Conservation (phyloP, 2,329 filamentous ascomycete genomes). For the Fusarium sp. region DNA sequence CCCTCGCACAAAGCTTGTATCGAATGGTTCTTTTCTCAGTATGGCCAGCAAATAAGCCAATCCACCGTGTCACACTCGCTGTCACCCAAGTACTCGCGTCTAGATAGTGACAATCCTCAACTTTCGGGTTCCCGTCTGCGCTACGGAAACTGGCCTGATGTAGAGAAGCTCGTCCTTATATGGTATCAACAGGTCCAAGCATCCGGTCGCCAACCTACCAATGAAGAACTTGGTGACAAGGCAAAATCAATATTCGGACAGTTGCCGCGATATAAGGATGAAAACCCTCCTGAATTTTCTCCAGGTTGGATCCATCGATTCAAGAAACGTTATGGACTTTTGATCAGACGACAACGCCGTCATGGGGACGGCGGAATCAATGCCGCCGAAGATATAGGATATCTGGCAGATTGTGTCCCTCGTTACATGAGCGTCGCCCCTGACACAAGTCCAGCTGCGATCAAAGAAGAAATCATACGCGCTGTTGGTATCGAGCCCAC, state of each 20-base stretch:
- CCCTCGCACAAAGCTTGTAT: constrained; percentile 71
- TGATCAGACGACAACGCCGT: constrained; percentile 66
- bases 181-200: constrained; percentile 64
- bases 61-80: constrained; percentile 71
- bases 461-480: constrained; percentile 66
- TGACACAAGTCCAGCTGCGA: constrained; percentile 68
- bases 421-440: constrained; percentile 66
- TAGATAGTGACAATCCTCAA: constrained; percentile 68
- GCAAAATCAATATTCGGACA: constrained; percentile 68
- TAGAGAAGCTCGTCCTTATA: constrained; percentile 66
- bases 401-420: constrained; percentile 68
- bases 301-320: constrained; percentile 73
- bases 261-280: constrained; percentile 68
- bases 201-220: constrained; percentile 66
- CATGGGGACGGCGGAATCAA: constrained; percentile 59
- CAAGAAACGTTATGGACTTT: constrained; percentile 69
- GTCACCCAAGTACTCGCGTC: constrained; percentile 69
- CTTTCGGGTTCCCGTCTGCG: constrained; percentile 70
- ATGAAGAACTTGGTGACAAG: constrained; percentile 71
- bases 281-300: constrained; percentile 69
- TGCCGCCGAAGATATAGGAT: constrained; percentile 65
- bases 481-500: constrained; percentile 65
- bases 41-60: constrained; percentile 69
- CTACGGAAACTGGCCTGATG: constrained; percentile 72
- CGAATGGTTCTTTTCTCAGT: constrained; percentile 69